Conservation (phyloP, 2,329 filamentous ascomycete genomes). For the Helminthosporium solani region DNA sequence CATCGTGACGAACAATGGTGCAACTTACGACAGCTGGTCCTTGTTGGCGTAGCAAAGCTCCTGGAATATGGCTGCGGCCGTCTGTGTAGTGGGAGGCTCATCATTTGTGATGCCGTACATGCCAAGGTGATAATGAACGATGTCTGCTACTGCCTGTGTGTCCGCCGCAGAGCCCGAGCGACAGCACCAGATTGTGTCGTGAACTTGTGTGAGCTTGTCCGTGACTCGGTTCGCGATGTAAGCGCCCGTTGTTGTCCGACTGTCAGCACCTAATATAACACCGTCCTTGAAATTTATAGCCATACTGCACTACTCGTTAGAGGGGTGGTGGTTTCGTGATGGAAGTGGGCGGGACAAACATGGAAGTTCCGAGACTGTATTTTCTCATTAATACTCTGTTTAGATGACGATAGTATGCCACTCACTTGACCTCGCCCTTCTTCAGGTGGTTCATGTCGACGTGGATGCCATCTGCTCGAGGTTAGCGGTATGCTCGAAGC, state of each 20-base stretch:
- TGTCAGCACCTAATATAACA: slow-evolving; percentile 96
- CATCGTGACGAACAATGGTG: neutral
- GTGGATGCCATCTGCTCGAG: slow-evolving; percentile 85
- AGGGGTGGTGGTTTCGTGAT: slow-evolving; percentile 20
- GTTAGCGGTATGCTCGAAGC: slow-evolving; percentile 32
- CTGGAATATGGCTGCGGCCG: slow-evolving; percentile 93
- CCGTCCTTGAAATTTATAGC: slow-evolving; percentile 98
- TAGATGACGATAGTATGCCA: slow-evolving; percentile 17
- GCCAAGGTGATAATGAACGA: slow-evolving; percentile 93
- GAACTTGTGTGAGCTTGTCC: slow-evolving; percentile 97
- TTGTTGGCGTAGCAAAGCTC: slow-evolving; percentile 99
- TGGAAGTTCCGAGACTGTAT: slow-evolving; percentile 87
- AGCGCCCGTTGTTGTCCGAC: slow-evolving; percentile 92
- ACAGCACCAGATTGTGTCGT: slow-evolving; percentile 99
- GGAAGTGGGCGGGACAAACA: slow-evolving; percentile 60
- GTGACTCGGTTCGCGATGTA: slow-evolving; percentile 99
- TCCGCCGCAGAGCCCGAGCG: slow-evolving; percentile 96
- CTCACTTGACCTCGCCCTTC: slow-evolving; percentile 98
- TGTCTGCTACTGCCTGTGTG: slow-evolving; percentile 96
- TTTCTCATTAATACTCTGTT: slow-evolving; percentile 22
- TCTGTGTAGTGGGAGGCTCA: slow-evolving; percentile 89
- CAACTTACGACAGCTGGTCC: slow-evolving; percentile 76
- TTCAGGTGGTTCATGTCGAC: slow-evolving; percentile 98
- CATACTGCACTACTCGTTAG: slow-evolving; percentile 67
- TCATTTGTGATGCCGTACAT: slow-evolving; percentile 90